Base-by-base conservation (phyloP, 202 grass and related monocot species). In the Schoenoplectus triqueter region DNA sequence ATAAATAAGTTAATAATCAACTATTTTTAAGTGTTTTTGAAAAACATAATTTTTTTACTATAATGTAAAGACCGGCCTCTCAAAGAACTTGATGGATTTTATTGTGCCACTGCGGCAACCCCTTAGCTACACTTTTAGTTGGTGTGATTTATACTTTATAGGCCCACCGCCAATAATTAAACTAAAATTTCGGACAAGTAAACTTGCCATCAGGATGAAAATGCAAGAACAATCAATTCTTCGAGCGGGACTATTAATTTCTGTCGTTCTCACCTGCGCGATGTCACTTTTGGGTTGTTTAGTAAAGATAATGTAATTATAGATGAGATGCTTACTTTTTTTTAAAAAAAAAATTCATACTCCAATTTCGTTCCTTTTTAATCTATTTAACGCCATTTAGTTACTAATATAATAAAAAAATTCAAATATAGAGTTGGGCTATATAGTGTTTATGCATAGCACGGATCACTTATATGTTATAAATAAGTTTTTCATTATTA, bases 141-240 rank as follows among this genome's bases (percentile, higher is more conserved):
- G 9, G 50, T 55, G n/a, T 74, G 2, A 51, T 17, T 45, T 73
- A 73, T 47, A 48, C 42, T 57, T 15, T 79, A 44, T 31, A 17
- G 75, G 52, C 52, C 75, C 75, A 79, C 14, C 9, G 7, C 19
- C 50, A 81, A 81, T 66, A 82, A 82, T 66, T 52, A 67, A 66
- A 82, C 45, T 65, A 17, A 54, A 82, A 82, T 67, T 82, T 15
- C 1, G 62, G 80, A 67, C 45, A 82, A 82, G 80, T 82, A 82
- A 82, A 67, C 80, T 31, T 18, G 9, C 44, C 48, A 82, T 82
- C 45, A 65, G 4, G 7, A 7, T 2, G 3, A 17, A 81, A 81
- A 18, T 14, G n/a, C 5, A 64, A n/a, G 17, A 61, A 18, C 39
- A 18, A 75, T 56, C n/a, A 22, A 77, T 81, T 11, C 7, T 52